Conservation (phyloP, 345 rosid species). For the Moricandia moricandioides region DNA sequence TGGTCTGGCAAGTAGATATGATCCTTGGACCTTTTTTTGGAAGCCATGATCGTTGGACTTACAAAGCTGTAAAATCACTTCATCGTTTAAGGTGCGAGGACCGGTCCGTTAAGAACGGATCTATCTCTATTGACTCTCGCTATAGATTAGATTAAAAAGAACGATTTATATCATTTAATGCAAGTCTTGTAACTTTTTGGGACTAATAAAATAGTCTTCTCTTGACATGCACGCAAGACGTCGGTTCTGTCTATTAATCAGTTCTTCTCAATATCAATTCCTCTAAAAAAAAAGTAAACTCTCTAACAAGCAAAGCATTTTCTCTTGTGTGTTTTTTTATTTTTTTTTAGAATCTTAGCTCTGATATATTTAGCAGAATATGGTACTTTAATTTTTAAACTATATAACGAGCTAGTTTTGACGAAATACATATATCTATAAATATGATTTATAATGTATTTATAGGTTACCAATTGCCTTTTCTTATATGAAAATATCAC, state of each 20-base stretch:
- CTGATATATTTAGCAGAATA: not conserved
- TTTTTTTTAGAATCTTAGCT: not conserved
- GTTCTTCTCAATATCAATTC: not conserved
- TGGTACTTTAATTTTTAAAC: too few species aligned
- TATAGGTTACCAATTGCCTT: too few species aligned
- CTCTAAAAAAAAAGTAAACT: constrained; percentile 2
- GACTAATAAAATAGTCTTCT: not conserved
- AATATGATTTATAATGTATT: not conserved
- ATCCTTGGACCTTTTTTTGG: not conserved
- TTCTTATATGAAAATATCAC: not conserved
- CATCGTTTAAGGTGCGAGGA: not conserved
- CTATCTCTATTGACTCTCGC: too few species aligned
- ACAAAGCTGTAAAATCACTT: not conserved
- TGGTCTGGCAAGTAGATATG: not conserved
- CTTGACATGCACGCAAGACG: constrained; percentile 30
- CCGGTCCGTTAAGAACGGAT: not conserved
- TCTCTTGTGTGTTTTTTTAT: not conserved
- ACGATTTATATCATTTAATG: not conserved
- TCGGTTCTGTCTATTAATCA: constrained; percentile 25
- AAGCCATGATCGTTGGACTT: too few species aligned
- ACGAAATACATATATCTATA: not conserved
- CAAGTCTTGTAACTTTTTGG: constrained; percentile 13
- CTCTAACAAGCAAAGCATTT: constrained; percentile 38
- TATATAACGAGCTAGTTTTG: not conserved
- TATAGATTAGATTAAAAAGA: not conserved